Evolutionary conservation across 805 yeast genomes (phyloP).

Genomic region (Starmerella gropengiesseri): DNA sequence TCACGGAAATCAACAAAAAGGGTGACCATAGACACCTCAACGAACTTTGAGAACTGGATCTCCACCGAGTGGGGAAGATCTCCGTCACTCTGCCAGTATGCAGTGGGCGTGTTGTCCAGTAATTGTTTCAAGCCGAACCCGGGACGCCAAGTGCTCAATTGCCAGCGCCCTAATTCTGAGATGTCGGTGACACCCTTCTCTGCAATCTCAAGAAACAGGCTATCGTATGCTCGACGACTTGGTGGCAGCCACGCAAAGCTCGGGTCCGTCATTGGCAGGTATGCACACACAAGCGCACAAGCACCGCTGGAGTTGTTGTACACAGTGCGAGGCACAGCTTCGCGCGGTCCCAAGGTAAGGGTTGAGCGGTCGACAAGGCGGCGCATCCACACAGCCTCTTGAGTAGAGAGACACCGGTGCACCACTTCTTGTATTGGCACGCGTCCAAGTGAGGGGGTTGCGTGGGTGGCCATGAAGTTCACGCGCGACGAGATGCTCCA

Average conservation of each 20-base stretch:
- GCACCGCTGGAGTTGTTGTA: too few species aligned
- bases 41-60: constrained; percentile 68
- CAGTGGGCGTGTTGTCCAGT: constrained; percentile 53
- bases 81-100: constrained; percentile 95
- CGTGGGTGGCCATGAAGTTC: constrained; percentile 7
- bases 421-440: too few species aligned
- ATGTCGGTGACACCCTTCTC: constrained; percentile 38
- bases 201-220: neutral
- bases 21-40: constrained; percentile 55
- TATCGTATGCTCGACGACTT: constrained; percentile 2
- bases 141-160: constrained; percentile 43
- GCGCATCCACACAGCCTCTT: too few species aligned
- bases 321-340: too few species aligned
- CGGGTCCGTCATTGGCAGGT: too few species aligned
- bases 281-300: too few species aligned
- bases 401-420: too few species aligned
- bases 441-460: neutral
- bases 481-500: constrained; percentile 17
- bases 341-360: too few species aligned
- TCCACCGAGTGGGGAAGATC: constrained; percentile 74
- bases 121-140: constrained; percentile 65
- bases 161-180: constrained; percentile 60
- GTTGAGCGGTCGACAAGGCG: too few species aligned
- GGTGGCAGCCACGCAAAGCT: too few species aligned
- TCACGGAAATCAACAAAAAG: constrained; percentile 56